Evolutionary conservation across 169 alveolate genomes (phyloP).

Genomic region (Cryptosporidium canis): DNA sequence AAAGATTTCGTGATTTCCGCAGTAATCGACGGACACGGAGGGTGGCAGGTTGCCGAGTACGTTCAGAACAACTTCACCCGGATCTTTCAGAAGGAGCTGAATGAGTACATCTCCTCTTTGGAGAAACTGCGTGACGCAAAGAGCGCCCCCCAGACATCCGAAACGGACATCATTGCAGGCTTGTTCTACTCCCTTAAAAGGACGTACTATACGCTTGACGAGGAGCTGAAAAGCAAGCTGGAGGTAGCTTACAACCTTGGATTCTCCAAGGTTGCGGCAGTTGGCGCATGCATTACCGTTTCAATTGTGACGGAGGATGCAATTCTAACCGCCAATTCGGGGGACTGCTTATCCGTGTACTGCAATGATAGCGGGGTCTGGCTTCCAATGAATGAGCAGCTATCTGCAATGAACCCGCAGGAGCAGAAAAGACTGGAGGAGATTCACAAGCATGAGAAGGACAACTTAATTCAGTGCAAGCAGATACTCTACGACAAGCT

Average conservation of each 20-base stretch:
- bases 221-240: constrained; percentile 20
- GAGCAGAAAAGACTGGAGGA: constrained; percentile 67
- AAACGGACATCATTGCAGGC: constrained; percentile 20
- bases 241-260: constrained; percentile 56
- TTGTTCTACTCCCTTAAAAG: constrained; percentile 13
- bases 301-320: constrained; percentile 54
- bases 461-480: constrained; percentile 41
- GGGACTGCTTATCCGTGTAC: constrained; percentile 47
- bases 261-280: constrained; percentile 54
- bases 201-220: constrained; percentile 25
- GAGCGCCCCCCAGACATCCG: background rate
- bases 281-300: constrained; percentile 55
- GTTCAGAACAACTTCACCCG: constrained; percentile 45
- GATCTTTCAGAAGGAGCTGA: constrained; percentile 23
- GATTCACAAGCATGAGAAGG: constrained; percentile 42
- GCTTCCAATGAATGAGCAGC: constrained; percentile 67
- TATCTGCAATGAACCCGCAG: constrained; percentile 66
- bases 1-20: constrained; percentile 62
- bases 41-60: constrained; percentile 72
- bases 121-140: background rate
- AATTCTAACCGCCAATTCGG: constrained; percentile 61
- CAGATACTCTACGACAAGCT: constrained; percentile 15
- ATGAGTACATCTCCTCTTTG: background rate
- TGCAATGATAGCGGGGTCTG: constrained; percentile 49
- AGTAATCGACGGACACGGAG: constrained; percentile 72